These are phyloP conservation scores for Coprinellus micaceus DNA, from an alignment of 768 basidiomycete species.

Conservation along the genomic window DNA sequence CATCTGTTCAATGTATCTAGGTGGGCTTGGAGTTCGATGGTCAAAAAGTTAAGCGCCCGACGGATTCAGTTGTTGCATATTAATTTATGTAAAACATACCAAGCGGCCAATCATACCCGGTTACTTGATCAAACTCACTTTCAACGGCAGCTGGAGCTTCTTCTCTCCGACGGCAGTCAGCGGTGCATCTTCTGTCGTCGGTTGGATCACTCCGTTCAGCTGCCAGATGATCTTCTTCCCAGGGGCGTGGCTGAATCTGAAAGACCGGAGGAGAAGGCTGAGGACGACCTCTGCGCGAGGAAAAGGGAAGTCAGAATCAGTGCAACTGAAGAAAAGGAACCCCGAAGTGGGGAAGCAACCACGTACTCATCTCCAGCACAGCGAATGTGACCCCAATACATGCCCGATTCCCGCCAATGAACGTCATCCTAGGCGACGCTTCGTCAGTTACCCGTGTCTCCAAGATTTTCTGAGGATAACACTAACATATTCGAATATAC, in stretches of 20 bases:
- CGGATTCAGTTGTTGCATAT: too few relatives aligned
- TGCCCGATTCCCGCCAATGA: constrained; percentile 38
- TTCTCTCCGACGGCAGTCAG: neutral
- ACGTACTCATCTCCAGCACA: constrained; percentile 46
- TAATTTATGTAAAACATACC: too few relatives aligned
- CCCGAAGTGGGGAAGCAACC: neutral
- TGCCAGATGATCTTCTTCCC: constrained; percentile 30
- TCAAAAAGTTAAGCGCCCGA: too few relatives aligned
- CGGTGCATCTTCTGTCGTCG: constrained; percentile 11
- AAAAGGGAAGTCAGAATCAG: neutral
- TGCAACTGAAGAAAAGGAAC: neutral
- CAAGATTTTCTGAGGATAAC: too few relatives aligned
- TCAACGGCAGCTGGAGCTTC: neutral
- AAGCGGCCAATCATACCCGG: too few relatives aligned
- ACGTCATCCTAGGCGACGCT: constrained; percentile 38
- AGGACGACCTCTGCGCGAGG: constrained; percentile 28
- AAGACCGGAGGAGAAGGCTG: constrained; percentile 21
- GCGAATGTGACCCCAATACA: constrained; percentile 51
- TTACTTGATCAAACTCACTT: neutral
- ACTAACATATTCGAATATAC: constrained; percentile 16
- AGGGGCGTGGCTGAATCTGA: constrained; percentile 25
- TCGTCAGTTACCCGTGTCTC: neutral
- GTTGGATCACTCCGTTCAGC: constrained; percentile 22
- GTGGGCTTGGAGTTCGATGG: too few relatives aligned
- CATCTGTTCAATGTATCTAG: too few relatives aligned